Evolutionary conservation across 306 rosid species (phyloP).

Genomic region (Quercus suber): DNA sequence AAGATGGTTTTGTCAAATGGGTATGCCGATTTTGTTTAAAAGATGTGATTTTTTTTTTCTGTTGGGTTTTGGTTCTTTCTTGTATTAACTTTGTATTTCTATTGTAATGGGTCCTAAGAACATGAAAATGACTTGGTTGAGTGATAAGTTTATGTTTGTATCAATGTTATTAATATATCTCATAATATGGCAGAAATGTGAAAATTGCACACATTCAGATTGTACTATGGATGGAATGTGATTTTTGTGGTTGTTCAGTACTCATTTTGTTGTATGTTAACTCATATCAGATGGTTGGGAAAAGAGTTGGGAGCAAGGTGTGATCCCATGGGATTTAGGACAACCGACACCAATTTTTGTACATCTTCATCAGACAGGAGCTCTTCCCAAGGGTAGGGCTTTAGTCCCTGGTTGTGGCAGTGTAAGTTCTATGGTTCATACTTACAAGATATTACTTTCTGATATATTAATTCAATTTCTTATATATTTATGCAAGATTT

Average conservation of each 20-base stretch:
- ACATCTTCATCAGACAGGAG: conserved; percentile 30
- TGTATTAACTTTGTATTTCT: not conserved
- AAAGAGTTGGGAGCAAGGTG: conserved; percentile 38
- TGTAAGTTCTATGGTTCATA: conserved; percentile 17
- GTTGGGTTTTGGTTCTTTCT: not conserved
- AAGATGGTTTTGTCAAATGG: not conserved
- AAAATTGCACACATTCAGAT: too few species aligned
- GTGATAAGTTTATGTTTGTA: not conserved
- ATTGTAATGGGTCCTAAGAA: not conserved
- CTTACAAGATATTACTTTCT: not conserved
- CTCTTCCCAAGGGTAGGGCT: conserved; percentile 38
- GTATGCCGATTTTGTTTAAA: not conserved
- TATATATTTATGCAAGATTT: not conserved
- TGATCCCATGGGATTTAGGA: conserved; percentile 50
- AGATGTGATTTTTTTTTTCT: not conserved
- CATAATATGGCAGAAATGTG: not conserved
- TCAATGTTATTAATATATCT: not conserved
- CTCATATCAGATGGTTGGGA: conserved; percentile 35
- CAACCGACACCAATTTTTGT: conserved; percentile 34
- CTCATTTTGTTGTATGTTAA: not conserved
- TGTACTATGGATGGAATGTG: not conserved
- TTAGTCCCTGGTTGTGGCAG: conserved; percentile 47
- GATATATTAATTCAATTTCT: not conserved
- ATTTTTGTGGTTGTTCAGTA: not conserved
- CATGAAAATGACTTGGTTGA: not conserved